Conservation (phyloP, 2,329 filamentous ascomycete genomes). For the Daldinia sp. region DNA sequence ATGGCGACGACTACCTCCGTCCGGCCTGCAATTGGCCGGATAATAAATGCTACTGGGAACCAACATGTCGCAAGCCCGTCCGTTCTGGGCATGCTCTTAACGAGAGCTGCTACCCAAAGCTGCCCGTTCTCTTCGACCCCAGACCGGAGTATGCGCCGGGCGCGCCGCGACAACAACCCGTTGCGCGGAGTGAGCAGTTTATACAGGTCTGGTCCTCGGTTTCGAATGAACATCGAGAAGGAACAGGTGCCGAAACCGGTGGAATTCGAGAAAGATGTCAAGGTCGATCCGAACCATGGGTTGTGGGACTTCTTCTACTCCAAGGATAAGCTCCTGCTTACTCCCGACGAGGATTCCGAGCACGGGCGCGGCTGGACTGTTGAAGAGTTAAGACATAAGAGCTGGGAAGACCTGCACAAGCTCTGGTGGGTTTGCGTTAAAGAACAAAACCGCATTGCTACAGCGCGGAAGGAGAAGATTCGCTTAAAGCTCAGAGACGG, state of each 20-base stretch:
- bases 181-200: constrained; percentile 83
- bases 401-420: constrained; percentile 90
- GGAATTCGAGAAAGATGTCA: constrained; percentile 64
- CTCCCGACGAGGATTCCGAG: constrained; percentile 73
- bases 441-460: constrained; percentile 90
- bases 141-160: constrained; percentile 41
- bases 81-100: constrained; percentile 29
- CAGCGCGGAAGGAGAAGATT: constrained; percentile 73
- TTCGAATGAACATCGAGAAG: constrained; percentile 77
- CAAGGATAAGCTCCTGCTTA: constrained; percentile 71
- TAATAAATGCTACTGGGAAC: constrained; percentile 37
- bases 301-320: constrained; percentile 91
- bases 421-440: constrained; percentile 95
- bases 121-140: constrained; percentile 48
- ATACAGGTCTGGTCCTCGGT: constrained; percentile 76
- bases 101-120: constrained; percentile 28
- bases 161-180: constrained; percentile 76
- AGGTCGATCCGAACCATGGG: constrained; percentile 78
- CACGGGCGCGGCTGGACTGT: constrained; percentile 87
- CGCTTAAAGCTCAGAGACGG: constrained; percentile 78
- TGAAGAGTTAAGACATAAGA: constrained; percentile 86
- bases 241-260: constrained; percentile 78
- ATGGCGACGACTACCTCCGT: constrained; percentile 46
- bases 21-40: constrained; percentile 45
- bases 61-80: constrained; percentile 24